Percentiles rank a stretch among this genome's conserved stretches.
Conservation (phyloP, 495 filamentous ascomycete species). For the Xylaria venustula region DNA sequence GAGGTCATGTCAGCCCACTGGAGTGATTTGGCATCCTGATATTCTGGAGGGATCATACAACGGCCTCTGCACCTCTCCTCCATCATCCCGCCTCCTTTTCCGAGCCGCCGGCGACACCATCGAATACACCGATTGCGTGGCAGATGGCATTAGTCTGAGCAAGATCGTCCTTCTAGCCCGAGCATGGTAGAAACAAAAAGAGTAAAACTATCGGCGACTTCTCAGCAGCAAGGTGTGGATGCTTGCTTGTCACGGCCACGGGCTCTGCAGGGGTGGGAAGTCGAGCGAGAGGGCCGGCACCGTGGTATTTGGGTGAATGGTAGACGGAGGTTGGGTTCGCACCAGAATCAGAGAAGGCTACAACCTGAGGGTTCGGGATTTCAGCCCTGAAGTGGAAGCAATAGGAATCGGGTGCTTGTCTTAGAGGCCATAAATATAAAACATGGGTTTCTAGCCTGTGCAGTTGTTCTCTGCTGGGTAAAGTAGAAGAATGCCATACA, state of each 20-base stretch:
- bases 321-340: no score
- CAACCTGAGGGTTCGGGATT: background rate
- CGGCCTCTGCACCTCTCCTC: constrained; percentile 26
- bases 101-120: constrained; percentile 28
- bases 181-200: no score
- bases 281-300: background rate
- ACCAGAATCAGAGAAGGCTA: background rate
- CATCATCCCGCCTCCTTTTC: constrained; percentile 44
- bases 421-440: background rate
- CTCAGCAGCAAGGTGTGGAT: no score
- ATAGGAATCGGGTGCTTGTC: background rate
- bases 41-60: constrained; percentile 25
- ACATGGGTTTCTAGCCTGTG: background rate
- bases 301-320: no score
- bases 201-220: background rate
- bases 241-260: no score
- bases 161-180: constrained; percentile 3
- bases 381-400: background rate
- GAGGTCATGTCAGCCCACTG: constrained; percentile 16
- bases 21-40: background rate
- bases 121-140: constrained; percentile 13
- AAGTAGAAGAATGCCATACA: no score
- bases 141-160: constrained; percentile 25
- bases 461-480: background rate
- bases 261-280: no score